These are phyloP conservation scores for Trebouxia gelatinosa DNA, from an alignment of 163 green algal species.

Conservation along the genomic window DNA sequence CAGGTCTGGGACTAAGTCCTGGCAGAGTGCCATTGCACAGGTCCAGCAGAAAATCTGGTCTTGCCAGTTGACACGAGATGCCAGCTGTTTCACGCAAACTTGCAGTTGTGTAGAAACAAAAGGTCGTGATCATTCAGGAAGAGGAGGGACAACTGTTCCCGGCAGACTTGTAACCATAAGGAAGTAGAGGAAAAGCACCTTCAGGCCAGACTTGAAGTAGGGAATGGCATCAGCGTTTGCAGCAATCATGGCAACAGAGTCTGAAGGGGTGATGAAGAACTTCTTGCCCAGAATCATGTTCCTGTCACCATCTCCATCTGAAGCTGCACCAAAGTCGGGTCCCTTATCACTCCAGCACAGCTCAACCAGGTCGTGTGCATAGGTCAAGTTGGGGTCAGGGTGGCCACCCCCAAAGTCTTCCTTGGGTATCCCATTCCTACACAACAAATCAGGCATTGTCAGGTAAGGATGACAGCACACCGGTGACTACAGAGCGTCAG, in stretches of 20 bases:
- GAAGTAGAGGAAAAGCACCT: too few relatives aligned
- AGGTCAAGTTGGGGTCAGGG: constrained; percentile 99
- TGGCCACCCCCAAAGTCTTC: constrained; percentile 96
- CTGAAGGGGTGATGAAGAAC: constrained; percentile 97
- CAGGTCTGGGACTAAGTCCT: too few relatives aligned
- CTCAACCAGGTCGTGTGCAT: constrained; percentile 93
- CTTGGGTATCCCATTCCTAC: constrained; percentile 71
- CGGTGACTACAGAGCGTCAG: too few relatives aligned
- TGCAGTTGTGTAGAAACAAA: too few relatives aligned
- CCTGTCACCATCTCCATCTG: constrained; percentile 96
- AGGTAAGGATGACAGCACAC: neutral
- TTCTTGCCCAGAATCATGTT: constrained; percentile 98
- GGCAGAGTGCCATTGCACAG: too few relatives aligned
- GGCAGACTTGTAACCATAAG: too few relatives aligned
- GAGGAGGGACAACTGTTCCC: too few relatives aligned
- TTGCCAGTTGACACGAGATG: too few relatives aligned
- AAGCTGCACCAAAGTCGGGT: constrained; percentile 86
- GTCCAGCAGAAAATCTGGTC: too few relatives aligned
- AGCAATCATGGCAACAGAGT: constrained; percentile 98
- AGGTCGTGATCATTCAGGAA: too few relatives aligned
- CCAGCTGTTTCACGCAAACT: too few relatives aligned
- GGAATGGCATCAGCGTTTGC: constrained; percentile 94
- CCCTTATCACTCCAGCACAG: constrained; percentile 62
- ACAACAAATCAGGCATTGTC: too few relatives aligned
- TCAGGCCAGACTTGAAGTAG: constrained; percentile 96